Base-by-base conservation (phyloP, 2,329 filamentous ascomycete species). In the Lojkania enalia region DNA sequence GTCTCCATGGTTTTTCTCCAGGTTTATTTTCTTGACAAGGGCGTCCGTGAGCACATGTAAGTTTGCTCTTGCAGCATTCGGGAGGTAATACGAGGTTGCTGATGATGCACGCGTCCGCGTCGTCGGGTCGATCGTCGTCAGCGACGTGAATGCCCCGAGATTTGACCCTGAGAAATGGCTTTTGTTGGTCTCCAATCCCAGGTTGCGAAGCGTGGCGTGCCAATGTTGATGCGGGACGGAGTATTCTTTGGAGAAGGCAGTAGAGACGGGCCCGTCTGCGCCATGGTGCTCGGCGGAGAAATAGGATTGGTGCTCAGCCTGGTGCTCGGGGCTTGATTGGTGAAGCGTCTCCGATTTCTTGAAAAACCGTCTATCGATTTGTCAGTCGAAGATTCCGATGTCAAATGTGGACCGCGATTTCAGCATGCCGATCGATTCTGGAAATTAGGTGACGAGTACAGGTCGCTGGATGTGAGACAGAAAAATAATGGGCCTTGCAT, bases 301-400 rank as follows among this genome's bases (percentile, higher is more conserved):
- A 23, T 54, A 42, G 1, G 61, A 63, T 30, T 56, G 49, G 48
- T 63, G 51, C 36, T 50, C 25, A 11, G 54, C 41, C 37, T 64
- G 63, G 20, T 65, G 61, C 2, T 54, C 44, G 4, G 42, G 20
- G 29, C 48, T 58, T 15, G 66, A 61, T 30, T 55, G 51, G 14
- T 62, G 51, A 19, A 70, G 79, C 0, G 67, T 71, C 55, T 81
- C 77, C 2, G 72, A 73, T 46, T 70, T 77, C 44, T 76, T 77
- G 59, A 79, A 79, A 52, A 71, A 80, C 0, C 75, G 76, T 19
- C 75, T 79, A 83, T 66, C 67, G 80, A 83, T 86, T 37, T 78
- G 63, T 65, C 79, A 82, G 33, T 33, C 9, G 13, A n/a, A 7
- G 23, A 27, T 27, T 7, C 23, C 23, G 7, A 27, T 27, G n/a